A percentile compares a stretch with the other conserved stretches of the same genome.
phyloP scores from a whole-genome alignment of 2,329 filamentous ascomycete species.

The Aspergillus puulaauensis region DNA sequence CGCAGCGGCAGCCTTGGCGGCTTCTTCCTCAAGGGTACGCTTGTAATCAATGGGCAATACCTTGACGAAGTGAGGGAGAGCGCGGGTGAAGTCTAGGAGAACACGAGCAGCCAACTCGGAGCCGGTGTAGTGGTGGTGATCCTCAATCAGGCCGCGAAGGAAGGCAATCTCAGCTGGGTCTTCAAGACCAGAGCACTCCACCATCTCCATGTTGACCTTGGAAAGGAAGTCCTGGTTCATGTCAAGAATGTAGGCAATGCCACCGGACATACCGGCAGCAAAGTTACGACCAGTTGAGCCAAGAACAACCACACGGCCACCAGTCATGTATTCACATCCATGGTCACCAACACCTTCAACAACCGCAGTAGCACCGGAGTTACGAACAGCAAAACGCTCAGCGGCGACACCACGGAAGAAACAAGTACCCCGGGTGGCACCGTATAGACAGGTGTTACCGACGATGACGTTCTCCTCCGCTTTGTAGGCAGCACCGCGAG shows the following conservation, averaged over 20 bases:
- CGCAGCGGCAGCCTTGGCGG: conserved; percentile 77
- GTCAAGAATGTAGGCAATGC: conserved; percentile 93
- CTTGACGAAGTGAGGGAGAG: conserved; percentile 87
- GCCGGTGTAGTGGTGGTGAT: conserved; percentile 96
- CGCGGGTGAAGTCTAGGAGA: conserved; percentile 90
- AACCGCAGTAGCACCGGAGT: conserved; percentile 93
- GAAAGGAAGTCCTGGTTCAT: conserved; percentile 84
- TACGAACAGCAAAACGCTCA: conserved; percentile 93
- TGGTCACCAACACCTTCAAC: conserved; percentile 96
- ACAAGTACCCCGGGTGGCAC: conserved; percentile 84
- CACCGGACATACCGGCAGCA: conserved; percentile 96
- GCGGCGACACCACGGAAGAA: conserved; percentile 97
- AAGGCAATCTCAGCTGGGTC: conserved; percentile 88
- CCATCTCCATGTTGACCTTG: conserved; percentile 98
- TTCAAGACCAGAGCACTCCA: conserved; percentile 80
- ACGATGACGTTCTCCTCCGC: conserved; percentile 94
- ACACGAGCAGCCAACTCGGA: conserved; percentile 92
- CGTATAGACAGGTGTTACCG: conserved; percentile 93
- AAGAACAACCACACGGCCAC: conserved; percentile 82
- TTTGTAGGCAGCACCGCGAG: conserved; percentile 86
- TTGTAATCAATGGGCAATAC: conserved; percentile 95
- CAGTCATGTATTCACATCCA: conserved; percentile 98
- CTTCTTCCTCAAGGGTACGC: conserved; percentile 82
- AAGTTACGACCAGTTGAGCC: conserved; percentile 94
- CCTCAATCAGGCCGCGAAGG: conserved; percentile 86